These are phyloP conservation scores for Lodderomyces metapsilosis DNA, from an alignment of 1,139 yeast species.

Conservation along the genomic window DNA sequence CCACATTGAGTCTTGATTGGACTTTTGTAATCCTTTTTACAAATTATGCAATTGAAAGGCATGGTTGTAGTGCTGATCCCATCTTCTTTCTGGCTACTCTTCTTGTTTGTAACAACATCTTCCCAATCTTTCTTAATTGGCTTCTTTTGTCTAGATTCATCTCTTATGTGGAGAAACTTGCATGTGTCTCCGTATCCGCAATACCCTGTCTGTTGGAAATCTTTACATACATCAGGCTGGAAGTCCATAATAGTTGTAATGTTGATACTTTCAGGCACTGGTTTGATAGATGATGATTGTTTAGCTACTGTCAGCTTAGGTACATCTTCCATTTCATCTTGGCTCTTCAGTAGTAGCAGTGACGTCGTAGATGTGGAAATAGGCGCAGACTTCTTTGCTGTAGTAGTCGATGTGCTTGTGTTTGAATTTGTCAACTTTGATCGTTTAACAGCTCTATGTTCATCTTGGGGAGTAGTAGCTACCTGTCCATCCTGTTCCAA, in stretches of 20 bases:
- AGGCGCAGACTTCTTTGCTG: background rate
- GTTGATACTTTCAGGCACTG: slow-evolving; percentile 53
- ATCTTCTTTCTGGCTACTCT: slow-evolving; percentile 8
- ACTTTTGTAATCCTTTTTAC: slow-evolving; percentile 52
- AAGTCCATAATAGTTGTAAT: slow-evolving; percentile 83
- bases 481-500: slow-evolving; percentile 1
- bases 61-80: background rate
- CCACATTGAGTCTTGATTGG: slow-evolving; percentile 67
- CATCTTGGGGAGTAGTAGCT: slow-evolving; percentile 1
- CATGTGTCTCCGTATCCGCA: slow-evolving; percentile 99
- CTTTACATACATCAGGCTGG: slow-evolving; percentile 94
- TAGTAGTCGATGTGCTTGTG: background rate
- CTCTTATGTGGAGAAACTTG: slow-evolving; percentile 87
- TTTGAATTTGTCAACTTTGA: slow-evolving; percentile 1
- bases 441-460: background rate
- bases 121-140: slow-evolving; percentile 78
- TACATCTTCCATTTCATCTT: background rate
- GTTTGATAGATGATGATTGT: slow-evolving; percentile 14
- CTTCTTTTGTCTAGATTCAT: slow-evolving; percentile 77
- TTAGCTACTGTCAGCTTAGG: background rate
- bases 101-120: slow-evolving; percentile 16
- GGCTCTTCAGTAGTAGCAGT: background rate
- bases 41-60: slow-evolving; percentile 66
- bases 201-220: slow-evolving; percentile 85
- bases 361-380: slow-evolving; percentile 11